A percentile compares a stretch with the other conserved stretches of the same genome.
Evolutionary conservation across 108 stramenopile genomes (phyloP).

Genomic region (Chaetoceros muelleri): DNA sequence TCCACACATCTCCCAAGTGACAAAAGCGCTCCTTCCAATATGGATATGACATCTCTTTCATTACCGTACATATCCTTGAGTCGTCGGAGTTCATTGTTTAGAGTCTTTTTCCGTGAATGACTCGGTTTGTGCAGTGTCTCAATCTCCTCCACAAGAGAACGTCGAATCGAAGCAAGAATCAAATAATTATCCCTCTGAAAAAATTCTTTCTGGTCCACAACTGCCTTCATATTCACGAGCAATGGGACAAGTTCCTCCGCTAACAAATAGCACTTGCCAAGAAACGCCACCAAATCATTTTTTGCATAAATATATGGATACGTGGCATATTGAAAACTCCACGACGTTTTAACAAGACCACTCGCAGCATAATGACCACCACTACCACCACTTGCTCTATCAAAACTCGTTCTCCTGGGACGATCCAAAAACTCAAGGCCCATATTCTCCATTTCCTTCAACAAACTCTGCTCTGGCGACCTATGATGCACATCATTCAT

Average conservation of each 20-base stretch:
- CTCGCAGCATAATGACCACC: too few relatives aligned
- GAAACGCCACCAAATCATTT: conserved; percentile 43
- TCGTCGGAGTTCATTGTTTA: neutral
- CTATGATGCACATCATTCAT: conserved; percentile 59
- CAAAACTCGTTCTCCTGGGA: too few relatives aligned
- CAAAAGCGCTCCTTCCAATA: conserved; percentile 60
- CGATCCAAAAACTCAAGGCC: neutral
- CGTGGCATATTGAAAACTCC: conserved; percentile 61
- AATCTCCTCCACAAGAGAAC: conserved; percentile 50
- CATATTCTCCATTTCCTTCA: conserved; percentile 13
- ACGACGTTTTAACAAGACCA: conserved; percentile 49
- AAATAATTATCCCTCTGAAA: conserved; percentile 77
- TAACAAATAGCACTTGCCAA: conserved; percentile 61
- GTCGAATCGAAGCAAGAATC: conserved; percentile 51
- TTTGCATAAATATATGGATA: conserved; percentile 49
- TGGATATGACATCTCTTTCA: conserved; percentile 15
- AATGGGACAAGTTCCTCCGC: conserved; percentile 63
- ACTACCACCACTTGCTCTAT: conserved; percentile 1
- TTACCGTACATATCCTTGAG: neutral
- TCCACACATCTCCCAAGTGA: conserved; percentile 64
- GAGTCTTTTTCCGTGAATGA: neutral
- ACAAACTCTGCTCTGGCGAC: conserved; percentile 41
- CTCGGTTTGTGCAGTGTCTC: conserved; percentile 46
- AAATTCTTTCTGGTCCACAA: conserved; percentile 69
- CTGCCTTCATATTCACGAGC: conserved; percentile 59